Conservation (phyloP, 495 filamentous ascomycete species). For the Massariosphaeria phaeospora region DNA sequence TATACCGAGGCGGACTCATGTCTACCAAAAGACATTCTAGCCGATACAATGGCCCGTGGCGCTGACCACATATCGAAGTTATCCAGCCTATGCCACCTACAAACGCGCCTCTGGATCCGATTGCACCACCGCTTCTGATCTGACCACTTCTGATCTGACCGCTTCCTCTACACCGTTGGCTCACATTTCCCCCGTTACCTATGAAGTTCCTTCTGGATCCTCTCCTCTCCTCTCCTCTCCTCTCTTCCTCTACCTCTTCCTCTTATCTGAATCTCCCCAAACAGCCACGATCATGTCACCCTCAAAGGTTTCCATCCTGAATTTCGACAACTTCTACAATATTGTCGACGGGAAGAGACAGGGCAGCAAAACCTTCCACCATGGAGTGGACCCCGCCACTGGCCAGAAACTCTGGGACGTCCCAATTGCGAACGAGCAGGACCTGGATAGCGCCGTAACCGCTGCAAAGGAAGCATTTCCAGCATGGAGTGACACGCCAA, state of each 20-base stretch:
- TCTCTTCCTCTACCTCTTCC: not conserved
- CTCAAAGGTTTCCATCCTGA: constrained; percentile 38
- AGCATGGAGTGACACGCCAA: constrained; percentile 47
- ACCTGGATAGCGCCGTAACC: constrained; percentile 52
- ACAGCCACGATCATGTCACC: constrained; percentile 39
- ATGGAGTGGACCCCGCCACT: constrained; percentile 51
- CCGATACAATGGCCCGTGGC: too few relatives aligned
- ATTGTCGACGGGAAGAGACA: constrained; percentile 47
- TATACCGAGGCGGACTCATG: too few relatives aligned
- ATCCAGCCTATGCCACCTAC: too few relatives aligned
- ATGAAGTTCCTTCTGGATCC: not conserved
- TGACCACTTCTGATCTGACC: too few relatives aligned
- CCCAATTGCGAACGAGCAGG: constrained; percentile 49
- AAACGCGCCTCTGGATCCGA: too few relatives aligned
- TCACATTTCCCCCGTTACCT: not conserved
- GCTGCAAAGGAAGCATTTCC: constrained; percentile 49
- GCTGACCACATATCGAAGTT: too few relatives aligned
- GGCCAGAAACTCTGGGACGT: constrained; percentile 50
- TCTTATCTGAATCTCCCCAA: not conserved
- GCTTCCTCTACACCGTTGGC: too few relatives aligned
- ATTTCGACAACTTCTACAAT: constrained; percentile 46
- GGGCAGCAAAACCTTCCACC: constrained; percentile 35
- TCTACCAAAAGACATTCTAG: too few relatives aligned
- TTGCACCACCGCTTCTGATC: too few relatives aligned
- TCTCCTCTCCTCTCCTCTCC: not conserved